These are phyloP conservation scores for Talaromyces atroroseus DNA, from an alignment of 2,329 filamentous ascomycete species.

Conservation along the genomic window DNA sequence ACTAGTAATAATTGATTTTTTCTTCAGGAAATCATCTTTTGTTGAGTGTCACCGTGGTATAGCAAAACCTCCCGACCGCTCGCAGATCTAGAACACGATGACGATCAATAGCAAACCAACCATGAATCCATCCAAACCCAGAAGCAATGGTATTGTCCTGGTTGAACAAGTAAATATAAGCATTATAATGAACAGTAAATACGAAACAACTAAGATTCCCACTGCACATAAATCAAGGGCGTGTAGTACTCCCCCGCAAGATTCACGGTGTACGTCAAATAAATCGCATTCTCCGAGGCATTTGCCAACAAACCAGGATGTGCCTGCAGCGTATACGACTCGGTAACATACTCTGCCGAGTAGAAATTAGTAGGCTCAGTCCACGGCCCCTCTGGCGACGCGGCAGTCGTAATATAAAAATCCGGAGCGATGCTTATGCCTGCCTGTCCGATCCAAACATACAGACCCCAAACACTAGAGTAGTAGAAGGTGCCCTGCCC, in stretches of 20 bases:
- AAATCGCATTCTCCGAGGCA: conserved; percentile 8
- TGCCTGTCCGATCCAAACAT: conserved; percentile 28
- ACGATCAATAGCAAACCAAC: background rate
- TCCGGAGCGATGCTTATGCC: conserved; percentile 18
- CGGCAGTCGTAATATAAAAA: conserved; percentile 21
- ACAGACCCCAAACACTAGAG: conserved; percentile 21
- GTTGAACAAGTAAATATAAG: background rate
- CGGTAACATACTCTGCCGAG: background rate
- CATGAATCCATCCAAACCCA: background rate
- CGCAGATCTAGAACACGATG: background rate
- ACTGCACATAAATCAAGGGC: conserved; percentile 9
- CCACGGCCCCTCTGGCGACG: conserved; percentile 27
- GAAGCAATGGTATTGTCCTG: background rate
- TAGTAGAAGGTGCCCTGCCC: conserved; percentile 28
- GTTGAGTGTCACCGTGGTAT: background rate
- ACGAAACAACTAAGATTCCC: background rate
- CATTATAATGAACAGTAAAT: background rate
- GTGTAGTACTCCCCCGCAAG: conserved; percentile 3
- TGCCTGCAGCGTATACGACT: conserved; percentile 15
- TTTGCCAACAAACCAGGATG: conserved; percentile 9
- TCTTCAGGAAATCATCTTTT: background rate
- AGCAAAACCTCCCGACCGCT: background rate
- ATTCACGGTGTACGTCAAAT: conserved; percentile 5
- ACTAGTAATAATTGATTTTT: no score
- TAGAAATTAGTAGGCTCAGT: conserved; percentile 18